Evolutionary conservation across 1,284 basidiomycete species (phyloP), one percentile per base, ranked within the genome.

Genomic region (Fomes fomentarius): DNA sequence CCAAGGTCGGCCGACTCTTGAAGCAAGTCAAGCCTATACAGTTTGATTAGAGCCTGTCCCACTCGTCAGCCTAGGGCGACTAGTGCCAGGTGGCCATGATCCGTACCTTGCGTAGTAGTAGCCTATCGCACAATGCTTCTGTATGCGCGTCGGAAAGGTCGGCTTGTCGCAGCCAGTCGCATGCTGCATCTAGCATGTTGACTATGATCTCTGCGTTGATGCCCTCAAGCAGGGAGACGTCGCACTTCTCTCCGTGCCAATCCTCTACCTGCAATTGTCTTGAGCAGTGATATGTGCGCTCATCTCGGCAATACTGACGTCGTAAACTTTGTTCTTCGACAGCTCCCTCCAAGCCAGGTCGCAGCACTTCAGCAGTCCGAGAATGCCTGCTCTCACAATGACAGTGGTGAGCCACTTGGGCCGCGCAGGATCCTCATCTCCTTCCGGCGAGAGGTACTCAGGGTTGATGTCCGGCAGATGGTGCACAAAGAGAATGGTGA

Each of bases 231-330:
- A 95, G 74, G 0, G 85, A 85, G 0, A 94, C 77, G 17, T 93
- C 93, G 63, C 87, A 89, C 73, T 94, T 94, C 62, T 96, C 93
- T 52, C 86, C 81, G 68, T 91, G 88, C 82, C 88, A 92, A 66
- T 96, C 94, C 76, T 97, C 94, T 50, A 84, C 79, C 89, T 93
- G 66, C 47, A 45, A 61, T 44, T 39, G 57, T 43, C 58, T 39
- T 56, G 42, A 63, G 49, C 12, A 30, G 17, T 26, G 25, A 40
- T 55, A 28, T 48, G 37, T 54, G 34, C 31, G 22, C 48, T 50
- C 19, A 5, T 33, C 15, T 11, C 41, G 34, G 41, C 26, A 15
- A 44, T 34, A 81, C 88, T 64, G 61, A 93, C 93, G 74, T 96
- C 94, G 52, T 85, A 75, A 15, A 94, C 78, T 50, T 83, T 77